Base-by-base conservation (phyloP, 1,139 yeast species). In the Magnusiomyces ingens region DNA sequence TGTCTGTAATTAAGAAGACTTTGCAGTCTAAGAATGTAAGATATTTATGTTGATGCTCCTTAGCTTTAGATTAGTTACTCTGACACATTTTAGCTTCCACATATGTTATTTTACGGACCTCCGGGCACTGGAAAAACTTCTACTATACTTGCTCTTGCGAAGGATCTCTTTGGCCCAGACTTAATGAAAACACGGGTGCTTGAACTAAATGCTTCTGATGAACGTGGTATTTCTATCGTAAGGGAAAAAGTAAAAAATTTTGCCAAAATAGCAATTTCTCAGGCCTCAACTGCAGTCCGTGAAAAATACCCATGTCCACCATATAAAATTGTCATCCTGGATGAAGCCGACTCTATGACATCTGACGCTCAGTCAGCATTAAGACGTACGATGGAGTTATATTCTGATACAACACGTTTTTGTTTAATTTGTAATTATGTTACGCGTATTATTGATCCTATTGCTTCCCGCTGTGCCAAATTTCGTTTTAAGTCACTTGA, bases 321-420 rank as follows among this genome's bases (percentile, higher is more conserved):
- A 5, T 91, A 85, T 69, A 91, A 91, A 67, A 84, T 86, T 62
- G 75, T 84, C 44, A 85, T 89, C 49, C 70, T 91, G 53, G 98
- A 93, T 71, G 99, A 93, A 70, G 99, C 99, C 0, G 99, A 93
- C 68, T 87, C 95, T 18, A 93, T 93, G 99, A 93, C 99, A n/a
- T 81, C 87, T 49, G 99, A 93, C 69, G 99, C 99, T 0, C 99
- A 93, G 67, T 80, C 93, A 49, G 99, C 99, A 0, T 74, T 93
- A 57, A 81, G 99, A 71, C 79, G 99, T 69, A 93, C 97, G 1
- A 93, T 93, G 96, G 99, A 93, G 67, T 88, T 85, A 5, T 93
- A 90, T 70, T 86, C 97, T 2, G 80, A 80, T 48, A 91, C 91
- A 50, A 93, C 99, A 0, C 76, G 99, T 61, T 93, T 93, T 70